Base-by-base conservation (phyloP, 2,329 filamentous ascomycete genomes). In the Fusarium sp. region DNA sequence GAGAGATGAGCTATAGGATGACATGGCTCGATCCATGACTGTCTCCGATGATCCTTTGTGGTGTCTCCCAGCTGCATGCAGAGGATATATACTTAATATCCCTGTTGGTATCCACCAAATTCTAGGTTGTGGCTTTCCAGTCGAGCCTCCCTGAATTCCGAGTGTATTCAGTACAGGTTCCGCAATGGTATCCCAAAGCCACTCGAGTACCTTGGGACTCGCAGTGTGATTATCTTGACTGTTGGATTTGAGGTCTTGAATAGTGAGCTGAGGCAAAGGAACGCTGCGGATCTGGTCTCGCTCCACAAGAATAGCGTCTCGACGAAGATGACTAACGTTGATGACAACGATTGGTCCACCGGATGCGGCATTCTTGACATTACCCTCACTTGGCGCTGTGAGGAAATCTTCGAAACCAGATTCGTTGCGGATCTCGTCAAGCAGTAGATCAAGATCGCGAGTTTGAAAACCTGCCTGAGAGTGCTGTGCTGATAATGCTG, bases 371-470 rank as follows among this genome's bases (percentile, higher is more conserved):
- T 3, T 6, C 5, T 10, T 45, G 1, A 59, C 18, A 5, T 8
- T 24, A 0, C 1, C 1, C 2, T 55, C 48, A 3, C 27, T 34
- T 3, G 48, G 48, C 0, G 38, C 29, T 4, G 44, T 24, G 0
- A 56, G 7, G 9, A 55, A 58, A 5, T 52, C 6, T 2, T 44
- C 29, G 5, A 56, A 59, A 0, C n/a, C 22, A 11, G 6, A 2
- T 16, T 59, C 1, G 1, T 29, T 8, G 11, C 38, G n/a, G 15
- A 58, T 45, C 3, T 55, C 38, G 8, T 0, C 8, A 11, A 54
- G 0, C 5, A 58, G 15, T 1, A 5, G 7, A 12, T 58, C 29
- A 16, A 58, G 22, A 6, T 29, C 15, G 16, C 2, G 16, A 3
- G 32, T 18, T 38, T 18, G 8, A 0, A 27, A 15, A 2, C 18